These are phyloP conservation scores for sorghum (Sorghum bicolor) DNA, from an alignment of 176 grass and related monocot genomes.

Conservation along the genomic window DNA sequence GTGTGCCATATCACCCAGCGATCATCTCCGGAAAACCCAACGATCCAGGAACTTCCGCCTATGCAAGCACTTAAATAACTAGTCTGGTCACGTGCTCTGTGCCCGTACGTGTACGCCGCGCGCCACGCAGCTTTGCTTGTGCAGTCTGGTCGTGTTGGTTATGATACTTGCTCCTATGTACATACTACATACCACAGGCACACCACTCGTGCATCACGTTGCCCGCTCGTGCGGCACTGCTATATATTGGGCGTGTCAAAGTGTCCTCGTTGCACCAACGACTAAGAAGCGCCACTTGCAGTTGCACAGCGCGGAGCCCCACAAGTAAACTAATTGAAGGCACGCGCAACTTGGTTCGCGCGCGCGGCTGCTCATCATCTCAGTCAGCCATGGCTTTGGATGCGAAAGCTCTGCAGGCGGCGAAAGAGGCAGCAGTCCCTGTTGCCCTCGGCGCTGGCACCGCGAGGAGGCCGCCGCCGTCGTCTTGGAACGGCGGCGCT, in stretches of 20 bases:
- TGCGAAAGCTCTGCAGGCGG: background rate
- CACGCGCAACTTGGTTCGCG: background rate
- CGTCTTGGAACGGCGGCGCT: background rate
- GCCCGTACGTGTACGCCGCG: too few species aligned
- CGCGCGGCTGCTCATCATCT: background rate
- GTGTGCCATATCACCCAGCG: background rate
- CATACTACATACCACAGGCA: too few species aligned
- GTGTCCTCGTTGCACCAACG: background rate
- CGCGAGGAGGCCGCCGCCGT: background rate
- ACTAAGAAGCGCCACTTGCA: background rate
- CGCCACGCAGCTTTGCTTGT: background rate
- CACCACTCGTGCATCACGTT: background rate
- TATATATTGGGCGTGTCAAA: background rate
- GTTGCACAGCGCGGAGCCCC: background rate
- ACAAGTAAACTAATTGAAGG: background rate
- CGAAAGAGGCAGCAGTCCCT: background rate
- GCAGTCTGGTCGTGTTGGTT: too few species aligned
- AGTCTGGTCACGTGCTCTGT: background rate
- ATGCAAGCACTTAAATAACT: too few species aligned
- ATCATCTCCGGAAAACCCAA: background rate
- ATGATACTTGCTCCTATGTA: too few species aligned
- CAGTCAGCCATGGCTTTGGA: slow-evolving; percentile 29
- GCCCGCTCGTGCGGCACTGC: background rate
- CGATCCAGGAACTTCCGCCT: too few species aligned
- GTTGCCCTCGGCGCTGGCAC: background rate